Base-by-base conservation (phyloP, 257 asterid species). In the Plantago ovata region DNA sequence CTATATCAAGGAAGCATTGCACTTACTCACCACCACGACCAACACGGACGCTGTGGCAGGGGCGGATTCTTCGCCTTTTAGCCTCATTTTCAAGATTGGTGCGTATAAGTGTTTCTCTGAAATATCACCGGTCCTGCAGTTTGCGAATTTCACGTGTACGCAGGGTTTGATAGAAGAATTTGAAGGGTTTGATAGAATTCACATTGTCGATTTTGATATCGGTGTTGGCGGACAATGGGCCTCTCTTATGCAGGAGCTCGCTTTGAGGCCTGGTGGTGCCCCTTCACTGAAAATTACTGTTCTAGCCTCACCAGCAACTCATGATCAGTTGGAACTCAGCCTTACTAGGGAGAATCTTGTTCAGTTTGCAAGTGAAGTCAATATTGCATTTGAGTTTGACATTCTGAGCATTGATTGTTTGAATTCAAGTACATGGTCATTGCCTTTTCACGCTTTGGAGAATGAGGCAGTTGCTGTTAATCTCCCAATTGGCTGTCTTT, bases 271-370 rank as follows among this genome's bases (percentile, higher is more conserved):
- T 9, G 73, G 67, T 15, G 83, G 81, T 20, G 58, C 75, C 3
- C 79, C 79, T 0, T 20, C n/a, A 9, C 56, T 83, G 10, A 68
- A 74, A 47, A 67, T 83, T 42, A 80, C 85, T 0, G 81, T 79
- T 7, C 63, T 78, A 16, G 80, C 70, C 4, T 68, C 75, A 4
- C 62, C 70, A 7, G 13, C 60, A 18, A 73, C 76, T 15, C 94
- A 89, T n/a, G 95, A 86, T 24, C 95, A 84, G 71, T 77, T 89
- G 1, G 95, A 84, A 60, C 94, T 93, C 22, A 72, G 88, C 13
- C 92, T 93, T 38, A 80, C 90, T 9, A 79, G 85, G 6, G 99
- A 93, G 47, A 93, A 86, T 70, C 61, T 93, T 13, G 74, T 83
- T 38, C 96, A 84, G 38, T 89, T 89, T 44, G 90, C 99, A 4